Conservation (phyloP, 176 grass and related monocot genomes). For the Neostapfia colusana region DNA sequence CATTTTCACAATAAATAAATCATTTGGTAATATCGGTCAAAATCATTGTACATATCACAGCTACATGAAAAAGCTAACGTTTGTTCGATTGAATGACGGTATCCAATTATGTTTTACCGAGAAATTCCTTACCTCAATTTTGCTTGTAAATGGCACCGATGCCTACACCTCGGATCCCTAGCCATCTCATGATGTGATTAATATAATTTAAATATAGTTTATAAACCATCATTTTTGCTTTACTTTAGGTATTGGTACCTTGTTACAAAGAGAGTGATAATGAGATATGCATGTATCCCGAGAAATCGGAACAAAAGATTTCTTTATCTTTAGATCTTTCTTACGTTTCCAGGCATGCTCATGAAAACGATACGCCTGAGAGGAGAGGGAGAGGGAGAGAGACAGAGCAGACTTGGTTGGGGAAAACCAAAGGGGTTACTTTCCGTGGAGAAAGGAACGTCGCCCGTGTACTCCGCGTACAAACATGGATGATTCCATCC, state of each 20-base stretch:
- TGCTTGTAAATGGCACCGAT: too few relatives aligned
- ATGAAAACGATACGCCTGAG: neutral
- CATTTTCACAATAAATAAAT: too few relatives aligned
- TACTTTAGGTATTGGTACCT: neutral
- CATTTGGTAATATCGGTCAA: too few relatives aligned
- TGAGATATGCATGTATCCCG: neutral
- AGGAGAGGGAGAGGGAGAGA: neutral
- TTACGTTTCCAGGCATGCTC: neutral
- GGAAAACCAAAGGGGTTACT: constrained; percentile 3
- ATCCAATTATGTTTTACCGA: too few relatives aligned
- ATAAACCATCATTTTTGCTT: neutral
- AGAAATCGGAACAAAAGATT: neutral
- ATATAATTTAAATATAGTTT: neutral
- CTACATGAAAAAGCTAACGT: too few relatives aligned
- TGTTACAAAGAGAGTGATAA: neutral
- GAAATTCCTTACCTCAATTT: too few relatives aligned
- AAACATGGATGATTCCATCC: constrained; percentile 43
- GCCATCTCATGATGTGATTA: neutral
- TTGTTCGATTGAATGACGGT: too few relatives aligned
- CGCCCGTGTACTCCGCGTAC: constrained; percentile 12
- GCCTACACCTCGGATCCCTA: neutral
- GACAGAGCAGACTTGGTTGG: constrained; percentile 6
- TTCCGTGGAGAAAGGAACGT: constrained; percentile 33
- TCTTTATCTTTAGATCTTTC: neutral
- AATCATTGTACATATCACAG: too few relatives aligned